Percentiles rank a stretch among this genome's conserved stretches.
Evolutionary conservation across 2,329 filamentous ascomycete species (phyloP).

Genomic region (Orbilia brochopaga): DNA sequence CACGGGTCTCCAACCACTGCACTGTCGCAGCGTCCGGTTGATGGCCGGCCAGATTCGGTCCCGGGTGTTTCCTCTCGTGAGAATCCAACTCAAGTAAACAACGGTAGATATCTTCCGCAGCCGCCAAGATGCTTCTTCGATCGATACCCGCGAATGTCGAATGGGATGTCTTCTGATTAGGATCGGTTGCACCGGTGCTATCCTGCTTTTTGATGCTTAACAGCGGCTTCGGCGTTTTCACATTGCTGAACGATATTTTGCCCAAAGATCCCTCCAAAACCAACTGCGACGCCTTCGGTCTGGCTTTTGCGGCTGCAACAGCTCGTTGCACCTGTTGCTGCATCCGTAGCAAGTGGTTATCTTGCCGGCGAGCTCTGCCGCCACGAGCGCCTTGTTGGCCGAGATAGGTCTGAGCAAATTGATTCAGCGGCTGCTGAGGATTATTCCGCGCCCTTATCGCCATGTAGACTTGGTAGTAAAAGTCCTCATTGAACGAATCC

Average conservation of each 20-base stretch:
- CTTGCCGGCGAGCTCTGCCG: slow-evolving; percentile 62
- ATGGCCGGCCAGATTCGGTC: slow-evolving; percentile 67
- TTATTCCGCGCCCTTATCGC: slow-evolving; percentile 92
- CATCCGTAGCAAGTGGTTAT: slow-evolving; percentile 99
- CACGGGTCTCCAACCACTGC: slow-evolving; percentile 76
- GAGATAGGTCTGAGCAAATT: slow-evolving; percentile 96
- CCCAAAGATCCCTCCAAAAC: slow-evolving; percentile 95
- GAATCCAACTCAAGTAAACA: slow-evolving; percentile 94
- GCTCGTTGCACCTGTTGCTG: slow-evolving; percentile 98
- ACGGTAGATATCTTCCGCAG: slow-evolving; percentile 86
- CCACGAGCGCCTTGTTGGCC: slow-evolving; percentile 90
- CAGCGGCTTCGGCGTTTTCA: slow-evolving; percentile 92
- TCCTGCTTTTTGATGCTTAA: slow-evolving; percentile 93
- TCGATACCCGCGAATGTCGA: slow-evolving; percentile 65
- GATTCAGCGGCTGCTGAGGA: slow-evolving; percentile 88
- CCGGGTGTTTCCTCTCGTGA: slow-evolving; percentile 80
- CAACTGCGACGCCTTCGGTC: slow-evolving; percentile 96
- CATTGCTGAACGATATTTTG: slow-evolving; percentile 98
- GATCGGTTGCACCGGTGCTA: slow-evolving; percentile 54
- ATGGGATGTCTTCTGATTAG: slow-evolving; percentile 19
- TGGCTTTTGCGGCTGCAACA: slow-evolving; percentile 94
- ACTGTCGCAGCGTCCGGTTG: slow-evolving; percentile 72
- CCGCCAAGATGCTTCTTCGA: slow-evolving; percentile 79
- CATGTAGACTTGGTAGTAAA: slow-evolving; percentile 97
- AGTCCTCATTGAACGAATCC: slow-evolving; percentile 84